Evolutionary conservation across 2,329 filamentous ascomycete genomes (phyloP), one percentile per base, ranked within the genome.

Genomic region (Trichoderma koningiopsis): DNA sequence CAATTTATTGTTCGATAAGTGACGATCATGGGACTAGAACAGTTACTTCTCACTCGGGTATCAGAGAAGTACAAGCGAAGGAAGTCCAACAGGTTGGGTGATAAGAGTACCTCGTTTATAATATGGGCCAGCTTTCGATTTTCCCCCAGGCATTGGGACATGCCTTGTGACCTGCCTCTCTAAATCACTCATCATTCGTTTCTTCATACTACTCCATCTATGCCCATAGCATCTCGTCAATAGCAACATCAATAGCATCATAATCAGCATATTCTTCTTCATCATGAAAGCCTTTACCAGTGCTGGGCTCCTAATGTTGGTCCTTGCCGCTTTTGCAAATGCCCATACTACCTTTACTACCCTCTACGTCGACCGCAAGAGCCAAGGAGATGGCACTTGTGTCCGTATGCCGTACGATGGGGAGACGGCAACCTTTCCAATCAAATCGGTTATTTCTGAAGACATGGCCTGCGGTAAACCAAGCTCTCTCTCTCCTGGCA

Each of bases 401-500:
- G 85, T 94, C 62, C 89, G 91, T 53, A 91, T 91, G 86, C 87
- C 87, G 66, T 82, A 79, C 52, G 80, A 87, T 67, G 79, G 83
- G 3, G 77, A 78, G 7, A 85, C 82, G 0, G 83, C 86, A 61
- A 91, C 86, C 5, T 78, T 77, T 43, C 91, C 91, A 33, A 83
- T 93, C 64, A 79, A 80, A 4, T 82, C 86, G 70, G 77, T 93
- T 19, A 77, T 79, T 16, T 88, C 86, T 72, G 77, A 84, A 33
- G 88, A 89, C 71, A 91, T 93, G 87, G 89, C 90, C 47, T 94
- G 91, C 76, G 91, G 90, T 90, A 83, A 71, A 85, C 79, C 40
- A 47, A 47, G 19, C 27, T n/a, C 60, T 22, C 11, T 13, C 33
- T 14, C 43, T 14, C 47, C 13, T 22, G 7, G 5, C 14, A 11